Evolutionary conservation across 1,284 basidiomycete genomes (phyloP).

Genomic region (Phaffia rhodozyma): DNA sequence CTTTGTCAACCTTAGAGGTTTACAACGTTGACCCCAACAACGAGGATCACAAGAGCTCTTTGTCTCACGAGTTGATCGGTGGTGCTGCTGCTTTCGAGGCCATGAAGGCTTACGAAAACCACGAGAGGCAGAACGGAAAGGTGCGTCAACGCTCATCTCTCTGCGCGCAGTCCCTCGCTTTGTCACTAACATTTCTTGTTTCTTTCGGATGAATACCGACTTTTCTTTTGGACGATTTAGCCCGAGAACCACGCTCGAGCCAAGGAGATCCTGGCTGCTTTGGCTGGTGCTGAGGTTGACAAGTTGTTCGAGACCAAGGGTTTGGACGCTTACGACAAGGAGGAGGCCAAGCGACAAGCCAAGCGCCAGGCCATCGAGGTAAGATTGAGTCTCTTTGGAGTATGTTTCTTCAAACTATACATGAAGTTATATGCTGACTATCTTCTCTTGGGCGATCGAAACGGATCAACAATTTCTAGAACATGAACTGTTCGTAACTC

Average conservation of each 20-base stretch:
- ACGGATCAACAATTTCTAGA: too few relatives aligned
- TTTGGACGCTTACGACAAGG: constrained; percentile 29
- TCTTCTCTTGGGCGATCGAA: too few relatives aligned
- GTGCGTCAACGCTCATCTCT: too few relatives aligned
- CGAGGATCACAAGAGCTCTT: background rate
- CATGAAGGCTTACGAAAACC: background rate
- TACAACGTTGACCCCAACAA: constrained; percentile 5
- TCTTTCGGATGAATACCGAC: too few relatives aligned
- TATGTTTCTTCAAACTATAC: too few relatives aligned
- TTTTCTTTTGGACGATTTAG: background rate
- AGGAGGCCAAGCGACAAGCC: constrained; percentile 27
- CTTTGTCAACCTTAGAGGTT: background rate
- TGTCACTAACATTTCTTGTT: too few relatives aligned
- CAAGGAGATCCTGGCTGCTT: constrained; percentile 34
- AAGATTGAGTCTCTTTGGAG: background rate
- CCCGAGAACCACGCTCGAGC: constrained; percentile 24
- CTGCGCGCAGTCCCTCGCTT: too few relatives aligned
- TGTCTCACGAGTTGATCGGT: constrained; percentile 9
- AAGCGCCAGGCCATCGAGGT: constrained; percentile 18
- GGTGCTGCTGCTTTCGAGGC: constrained; percentile 3
- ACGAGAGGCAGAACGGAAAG: background rate
- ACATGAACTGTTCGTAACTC: too few relatives aligned
- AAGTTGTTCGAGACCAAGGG: constrained; percentile 24
- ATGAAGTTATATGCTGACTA: background rate
- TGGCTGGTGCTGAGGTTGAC: constrained; percentile 35